Evolutionary conservation across 768 basidiomycete genomes (phyloP), one percentile per base, ranked within the genome.

Genomic region (Serendipita vermifera): DNA sequence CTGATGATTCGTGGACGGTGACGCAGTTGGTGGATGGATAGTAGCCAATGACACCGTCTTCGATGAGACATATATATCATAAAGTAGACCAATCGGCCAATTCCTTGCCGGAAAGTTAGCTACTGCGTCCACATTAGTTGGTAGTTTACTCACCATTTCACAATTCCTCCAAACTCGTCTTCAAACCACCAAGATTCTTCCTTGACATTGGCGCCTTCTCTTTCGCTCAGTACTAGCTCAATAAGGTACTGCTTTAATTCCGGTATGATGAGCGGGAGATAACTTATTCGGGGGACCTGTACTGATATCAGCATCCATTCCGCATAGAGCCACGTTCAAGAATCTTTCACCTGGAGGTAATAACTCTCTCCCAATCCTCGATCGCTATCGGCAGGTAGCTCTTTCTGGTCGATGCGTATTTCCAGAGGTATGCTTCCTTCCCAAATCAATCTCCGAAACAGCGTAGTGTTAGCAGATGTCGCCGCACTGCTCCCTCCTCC

Each of bases 181-280:
- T 96, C 91, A 67, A 99, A 96, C 96, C 94, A 98, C 87, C 94
- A 91, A 54, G 93, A 87, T 57, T 88, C 86, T 61, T 92, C 88
- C 64, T 85, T 86, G 7, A 75, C 63, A 59, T 82, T 82, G 3
- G 81, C 81, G 29, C 84, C 82, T 33, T 79, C 76, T n/a, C 46
- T 20, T 63, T 94, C 91, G 65, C 96, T 90, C 64, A 97, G 84
- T 11, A 93, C 87, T 55, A 97, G 82, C 61, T 96, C 88, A 74
- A 87, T 82, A 59, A 98, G 76, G 69, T 90, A 90, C 62, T 82
- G 78, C 58, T 84, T 79, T 58, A 99, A 79, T 64, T 96, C 90
- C 3, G 90, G 84, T 64, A 97, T 78, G 41, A 98, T 70, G 26
- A 98, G 75, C 11, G 96, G 89, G 33, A 99, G 81, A 70, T 98